Conservation (phyloP, 805 yeast genomes). For the Wickerhamomyces ciferrii region DNA sequence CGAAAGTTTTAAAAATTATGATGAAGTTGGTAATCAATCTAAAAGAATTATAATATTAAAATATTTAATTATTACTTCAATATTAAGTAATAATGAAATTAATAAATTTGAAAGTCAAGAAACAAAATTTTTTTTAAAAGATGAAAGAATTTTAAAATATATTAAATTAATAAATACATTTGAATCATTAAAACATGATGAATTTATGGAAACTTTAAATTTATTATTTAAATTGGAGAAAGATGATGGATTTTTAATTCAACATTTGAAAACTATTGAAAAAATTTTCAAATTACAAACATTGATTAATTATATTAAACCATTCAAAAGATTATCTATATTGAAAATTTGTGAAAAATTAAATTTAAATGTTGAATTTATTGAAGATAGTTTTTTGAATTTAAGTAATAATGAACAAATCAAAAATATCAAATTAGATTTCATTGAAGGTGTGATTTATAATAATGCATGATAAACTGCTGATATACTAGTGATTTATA, state of each 20-base stretch:
- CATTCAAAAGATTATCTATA: constrained; percentile 19
- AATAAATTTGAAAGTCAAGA: constrained; percentile 26
- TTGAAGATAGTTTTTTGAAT: constrained; percentile 20
- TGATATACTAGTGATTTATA: no score
- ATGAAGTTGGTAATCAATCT: constrained; percentile 59
- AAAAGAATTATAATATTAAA: constrained; percentile 53
- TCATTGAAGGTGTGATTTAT: constrained; percentile 20
- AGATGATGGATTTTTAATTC: constrained; percentile 13
- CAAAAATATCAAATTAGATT: constrained; percentile 15
- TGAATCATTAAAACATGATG: constrained; percentile 15
- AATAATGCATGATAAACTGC: no score
- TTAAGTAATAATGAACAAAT: constrained; percentile 17
- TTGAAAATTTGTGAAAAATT: constrained; percentile 11
- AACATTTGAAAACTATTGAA: constrained; percentile 15
- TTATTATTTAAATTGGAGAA: constrained; percentile 6
- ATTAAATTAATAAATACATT: constrained; percentile 15
- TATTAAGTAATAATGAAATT: constrained; percentile 44
- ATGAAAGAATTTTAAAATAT: constrained; percentile 14
- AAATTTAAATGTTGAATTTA: constrained; percentile 11
- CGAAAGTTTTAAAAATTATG: constrained; percentile 54
- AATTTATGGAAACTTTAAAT: constrained; percentile 9
- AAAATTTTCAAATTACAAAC: constrained; percentile 14
- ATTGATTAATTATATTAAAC: constrained; percentile 22
- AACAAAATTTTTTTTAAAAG: constrained; percentile 21
- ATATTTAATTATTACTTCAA: constrained; percentile 54